A percentile compares a stretch with the other conserved stretches of the same genome.
These are phyloP conservation scores for Aphanomyces euteiches DNA, from an alignment of 352 stramenopile genomes.

Conservation along the genomic window DNA sequence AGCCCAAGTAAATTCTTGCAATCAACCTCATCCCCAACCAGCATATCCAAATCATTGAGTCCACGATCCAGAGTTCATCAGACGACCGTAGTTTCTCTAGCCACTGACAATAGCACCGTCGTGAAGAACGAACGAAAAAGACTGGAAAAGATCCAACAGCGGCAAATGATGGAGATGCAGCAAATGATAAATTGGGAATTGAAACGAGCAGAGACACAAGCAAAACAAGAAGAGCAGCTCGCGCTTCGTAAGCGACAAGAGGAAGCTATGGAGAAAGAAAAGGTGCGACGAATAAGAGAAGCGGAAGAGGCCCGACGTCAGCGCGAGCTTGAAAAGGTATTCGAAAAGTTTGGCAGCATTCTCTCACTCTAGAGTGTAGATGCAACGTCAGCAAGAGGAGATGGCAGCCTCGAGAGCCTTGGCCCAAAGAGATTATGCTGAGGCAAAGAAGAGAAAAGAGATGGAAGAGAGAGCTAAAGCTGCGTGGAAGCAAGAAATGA, in stretches of 20 bases:
- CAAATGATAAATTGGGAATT: conserved; percentile 67
- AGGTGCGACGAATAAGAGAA: conserved; percentile 34
- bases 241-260: conserved; percentile 15
- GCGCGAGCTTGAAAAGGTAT: conserved; percentile 17
- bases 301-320: conserved; percentile 13
- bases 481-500: conserved; percentile 41
- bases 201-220: conserved; percentile 51
- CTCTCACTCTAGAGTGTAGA: neutral
- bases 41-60: conserved; percentile 26
- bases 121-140: conserved; percentile 64
- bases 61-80: conserved; percentile 39
- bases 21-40: conserved; percentile 9
- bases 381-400: neutral
- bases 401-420: conserved; percentile 29
- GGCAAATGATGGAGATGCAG: conserved; percentile 65
- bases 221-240: conserved; percentile 45
- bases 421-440: conserved; percentile 52
- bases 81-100: conserved; percentile 31
- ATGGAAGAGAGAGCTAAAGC: conserved; percentile 60
- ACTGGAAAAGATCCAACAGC: conserved; percentile 64
- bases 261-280: conserved; percentile 38
- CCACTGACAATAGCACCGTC: conserved; percentile 44
- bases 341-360: neutral
- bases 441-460: conserved; percentile 46
- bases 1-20: conserved; percentile 34